Percentiles rank a stretch among this genome's conserved stretches.
Conservation (phyloP, 306 rosid genomes). For the Cucurbita ficifolia region DNA sequence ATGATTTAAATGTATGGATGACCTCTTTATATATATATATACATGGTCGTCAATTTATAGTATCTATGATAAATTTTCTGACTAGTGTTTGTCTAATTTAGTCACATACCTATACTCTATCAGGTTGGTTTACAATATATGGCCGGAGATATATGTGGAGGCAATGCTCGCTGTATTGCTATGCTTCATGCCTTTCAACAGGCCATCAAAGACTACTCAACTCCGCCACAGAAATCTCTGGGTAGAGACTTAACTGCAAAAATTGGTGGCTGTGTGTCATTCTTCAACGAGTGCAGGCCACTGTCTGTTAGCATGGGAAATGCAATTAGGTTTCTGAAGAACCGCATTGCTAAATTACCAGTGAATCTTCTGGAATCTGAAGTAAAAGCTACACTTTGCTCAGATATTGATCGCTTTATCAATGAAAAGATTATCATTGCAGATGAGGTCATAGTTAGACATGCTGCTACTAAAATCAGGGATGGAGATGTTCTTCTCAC, state of each 20-base stretch:
- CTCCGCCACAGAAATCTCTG: slow-evolving; percentile 54
- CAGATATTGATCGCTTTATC: slow-evolving; percentile 55
- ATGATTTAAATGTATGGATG: neutral
- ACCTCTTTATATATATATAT: neutral
- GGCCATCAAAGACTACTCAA: slow-evolving; percentile 57
- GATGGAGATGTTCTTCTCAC: slow-evolving; percentile 86
- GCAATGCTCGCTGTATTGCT: slow-evolving; percentile 75
- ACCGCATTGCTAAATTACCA: slow-evolving; percentile 42
- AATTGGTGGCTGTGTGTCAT: slow-evolving; percentile 60
- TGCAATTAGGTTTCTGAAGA: slow-evolving; percentile 63
- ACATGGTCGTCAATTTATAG: neutral
- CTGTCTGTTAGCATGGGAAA: slow-evolving; percentile 88
- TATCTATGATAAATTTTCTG: neutral
- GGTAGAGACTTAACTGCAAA: slow-evolving; percentile 69
- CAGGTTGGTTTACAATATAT: slow-evolving; percentile 73
- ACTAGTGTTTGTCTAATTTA: neutral
- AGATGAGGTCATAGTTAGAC: slow-evolving; percentile 61
- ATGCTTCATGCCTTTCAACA: slow-evolving; percentile 78
- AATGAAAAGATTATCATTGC: slow-evolving; percentile 74
- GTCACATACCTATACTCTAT: slow-evolving; percentile 8
- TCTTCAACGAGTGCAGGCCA: slow-evolving; percentile 69
- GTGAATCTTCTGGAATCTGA: slow-evolving; percentile 45
- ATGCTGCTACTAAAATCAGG: slow-evolving; percentile 54
- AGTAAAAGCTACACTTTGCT: slow-evolving; percentile 54
- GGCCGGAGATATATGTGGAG: slow-evolving; percentile 58